Evolutionary conservation across 768 basidiomycete genomes (phyloP), one percentile per base, ranked within the genome.

Genomic region (Podaxis sp.): DNA sequence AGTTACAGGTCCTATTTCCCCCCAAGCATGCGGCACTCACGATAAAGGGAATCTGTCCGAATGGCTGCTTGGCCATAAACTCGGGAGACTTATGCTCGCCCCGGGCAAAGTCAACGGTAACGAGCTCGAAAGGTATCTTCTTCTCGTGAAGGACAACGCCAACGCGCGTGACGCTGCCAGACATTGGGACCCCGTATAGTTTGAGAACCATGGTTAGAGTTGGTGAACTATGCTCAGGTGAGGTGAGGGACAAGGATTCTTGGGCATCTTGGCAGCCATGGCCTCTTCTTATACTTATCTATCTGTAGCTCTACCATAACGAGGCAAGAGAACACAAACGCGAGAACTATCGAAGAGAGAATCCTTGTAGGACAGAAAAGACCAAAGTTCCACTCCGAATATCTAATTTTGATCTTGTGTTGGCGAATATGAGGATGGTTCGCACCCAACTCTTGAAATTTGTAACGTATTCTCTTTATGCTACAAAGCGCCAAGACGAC

Each of bases 91-190:
- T 85, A 33, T 84, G 82, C 48, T 75, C 75, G 51, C 68, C 70
- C 66, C 77, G 79, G 26, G 55, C 0, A 30, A 83, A 63, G 66
- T 85, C 75, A 70, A 87, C 63, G 17, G 48, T 9, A 48, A 80
- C 63, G 57, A 85, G 63, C 64, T 84, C 80, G 68, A 79, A 87
- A 0, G 82, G 79, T 5, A 88, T 75, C 1, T 77, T 65, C 69
- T 82, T 81, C 72, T 87, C 86, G 61, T 78, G 74, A 62, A 80
- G 71, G n/a, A 84, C 65, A 54, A 74, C 46, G 1, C 75, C 79
- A n/a, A 86, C 85, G 48, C 80, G 76, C 17, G 74, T 77, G 19
- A 81, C 81, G 74, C 74, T 78, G 5, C 80, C 76, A 1, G 83
- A 81, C 42, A 56, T 24, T 1, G 69, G 60, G 60, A 64, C 69